Evolutionary conservation across 148 eudicot genomes (phyloP), one percentile per base, ranked within the genome.

Genomic region (Spergularia marina): DNA sequence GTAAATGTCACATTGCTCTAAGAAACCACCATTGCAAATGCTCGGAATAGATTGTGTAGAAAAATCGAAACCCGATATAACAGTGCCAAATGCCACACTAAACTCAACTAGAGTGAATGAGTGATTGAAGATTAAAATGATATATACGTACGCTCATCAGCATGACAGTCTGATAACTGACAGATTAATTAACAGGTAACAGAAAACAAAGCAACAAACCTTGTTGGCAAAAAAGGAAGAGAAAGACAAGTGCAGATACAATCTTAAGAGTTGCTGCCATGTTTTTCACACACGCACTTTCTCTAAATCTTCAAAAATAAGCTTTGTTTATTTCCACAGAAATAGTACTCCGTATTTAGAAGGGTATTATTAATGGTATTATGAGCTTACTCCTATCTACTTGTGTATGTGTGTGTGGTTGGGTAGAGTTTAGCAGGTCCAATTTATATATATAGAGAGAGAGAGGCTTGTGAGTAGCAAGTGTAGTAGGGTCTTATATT

Each of bases 221-320:
- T 61, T 73, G 73, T 30, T 72, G 81, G 41, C 72, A 78, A 49
- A 78, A 6, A 49, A 78, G 39, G 68, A 61, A 34, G 53, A 78
- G 17, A 20, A 72, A 18, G 44, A 65, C 39, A 78, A 78, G 58
- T 25, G 68, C 41, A n/a, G 56, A 73, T n/a, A 78, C 56, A 58
- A 78, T 30, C 40, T 65, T 66, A 10, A 78, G 57, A 25, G 52
- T 23, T 9, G 77, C 11, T 18, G 62, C 80, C 80, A 77, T 77
- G 30, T 47, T 70, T 47, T 47, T 49, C 15, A 10, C 30, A 7
- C 13, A 25, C 34, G 5, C 40, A 59, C 16, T 68, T 76, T 9
- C 23, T 6, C 20, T 15, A 14, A 60, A 18, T 23, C 12, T 60
- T 20, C 36, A 60, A 60, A 60, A 21, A 18, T 8, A 1, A 56